Base-by-base conservation (phyloP, 371 early-diverging fungal genomes). In the Mucor piriformis region DNA sequence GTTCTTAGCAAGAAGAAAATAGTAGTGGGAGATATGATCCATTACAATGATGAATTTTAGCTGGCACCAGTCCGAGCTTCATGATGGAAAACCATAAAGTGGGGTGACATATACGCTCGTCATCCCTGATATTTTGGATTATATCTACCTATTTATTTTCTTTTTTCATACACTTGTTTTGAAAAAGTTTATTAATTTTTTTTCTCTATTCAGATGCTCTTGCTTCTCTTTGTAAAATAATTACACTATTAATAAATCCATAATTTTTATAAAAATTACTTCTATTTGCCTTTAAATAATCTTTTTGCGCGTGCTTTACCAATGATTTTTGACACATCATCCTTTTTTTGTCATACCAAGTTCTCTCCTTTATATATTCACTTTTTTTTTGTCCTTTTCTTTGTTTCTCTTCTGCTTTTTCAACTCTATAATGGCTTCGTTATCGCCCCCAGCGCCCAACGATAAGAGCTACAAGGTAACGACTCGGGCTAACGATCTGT, bases 401-500 rank as follows among this genome's bases (percentile, higher is more conserved):
- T n/a, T n/a, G n/a, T n/a, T n/a, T n/a, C n/a, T n/a, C n/a, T n/a
- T n/a, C n/a, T n/a, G n/a, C n/a, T n/a, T n/a, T n/a, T n/a, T n/a
- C n/a, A n/a, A n/a, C n/a, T n/a, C n/a, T n/a, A n/a, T n/a, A n/a
- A 48, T 57, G 57, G 53, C 57, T 37, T 38, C 64, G n/a, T 25
- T 25, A 33, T 20, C 33, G 12, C 73, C 78, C 13, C 50, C 70
- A 25, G 77, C 81, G 20, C 72, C 81, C 1, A 74, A 70, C 34
- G 76, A 76, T 34, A 76, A 79, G 43, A 54, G 70, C 13, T 82
- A 74, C 54, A 67, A 70, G 43, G 24, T 66, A 35, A 66, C 72
- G 12, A 46, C 33, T 59, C 69, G 72, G 21, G 88, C 87, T 15
- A 89, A 88, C 64, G 86, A 83, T 15, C 69, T 73, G n/a, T 87